A percentile compares a stretch with the other conserved stretches of the same genome.
These are phyloP conservation scores for Dissoconium aciculare DNA, from an alignment of 2,329 filamentous ascomycete genomes.

Conservation along the genomic window DNA sequence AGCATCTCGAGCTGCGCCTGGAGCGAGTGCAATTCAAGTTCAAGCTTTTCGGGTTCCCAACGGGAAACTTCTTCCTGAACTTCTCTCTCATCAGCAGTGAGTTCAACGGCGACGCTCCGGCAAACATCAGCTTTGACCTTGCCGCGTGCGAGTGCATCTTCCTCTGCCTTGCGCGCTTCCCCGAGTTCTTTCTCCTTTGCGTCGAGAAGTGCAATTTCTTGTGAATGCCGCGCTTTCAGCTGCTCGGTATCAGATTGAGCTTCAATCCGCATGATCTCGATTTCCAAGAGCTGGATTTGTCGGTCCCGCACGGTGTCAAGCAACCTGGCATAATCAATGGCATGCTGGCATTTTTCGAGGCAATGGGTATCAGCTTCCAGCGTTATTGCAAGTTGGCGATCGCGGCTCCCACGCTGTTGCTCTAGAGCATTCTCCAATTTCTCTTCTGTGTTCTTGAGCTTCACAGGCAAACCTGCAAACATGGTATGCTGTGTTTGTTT, in stretches of 20 bases:
- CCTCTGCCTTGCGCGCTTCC: constrained; percentile 16
- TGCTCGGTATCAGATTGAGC: constrained; percentile 63
- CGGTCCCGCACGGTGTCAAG: constrained; percentile 48
- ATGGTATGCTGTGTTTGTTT: constrained; percentile 49
- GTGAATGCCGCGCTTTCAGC: constrained; percentile 49
- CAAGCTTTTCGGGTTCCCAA: constrained; percentile 41
- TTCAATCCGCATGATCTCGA: constrained; percentile 58
- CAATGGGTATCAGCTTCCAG: constrained; percentile 21
- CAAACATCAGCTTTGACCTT: constrained; percentile 23
- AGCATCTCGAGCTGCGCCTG: constrained; percentile 64
- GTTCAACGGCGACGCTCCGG: constrained; percentile 19
- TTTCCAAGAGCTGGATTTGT: constrained; percentile 51
- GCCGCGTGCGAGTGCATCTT: neutral
- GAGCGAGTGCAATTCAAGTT: constrained; percentile 59
- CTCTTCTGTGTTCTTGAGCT: constrained; percentile 45
- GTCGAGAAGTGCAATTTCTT: constrained; percentile 41
- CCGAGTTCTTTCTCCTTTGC: constrained; percentile 30
- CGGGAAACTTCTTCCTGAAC: constrained; percentile 14
- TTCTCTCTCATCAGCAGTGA: constrained; percentile 16
- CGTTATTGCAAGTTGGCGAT: constrained; percentile 37
- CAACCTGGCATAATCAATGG: constrained; percentile 43
- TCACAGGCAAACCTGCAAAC: constrained; percentile 54
- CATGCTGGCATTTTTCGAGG: constrained; percentile 24
- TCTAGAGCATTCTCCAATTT: constrained; percentile 31
- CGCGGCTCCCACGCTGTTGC: constrained; percentile 29